phyloP scores from a whole-genome alignment of 1,284 basidiomycete genomes.

The Ceratorhiza oryzae-sativae region DNA sequence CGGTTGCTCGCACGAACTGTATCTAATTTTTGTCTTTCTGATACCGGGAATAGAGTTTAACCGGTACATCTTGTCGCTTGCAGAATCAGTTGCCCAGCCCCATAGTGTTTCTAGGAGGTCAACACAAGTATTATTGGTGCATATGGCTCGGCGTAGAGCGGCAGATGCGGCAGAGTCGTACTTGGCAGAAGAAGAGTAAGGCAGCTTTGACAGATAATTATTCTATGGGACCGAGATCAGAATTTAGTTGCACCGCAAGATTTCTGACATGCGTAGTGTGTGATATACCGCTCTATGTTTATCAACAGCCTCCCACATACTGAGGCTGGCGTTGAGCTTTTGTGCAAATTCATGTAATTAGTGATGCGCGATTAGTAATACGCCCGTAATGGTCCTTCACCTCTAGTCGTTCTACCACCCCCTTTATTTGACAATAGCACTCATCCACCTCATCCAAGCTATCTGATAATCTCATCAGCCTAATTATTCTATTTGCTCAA shows the following conservation, averaged over 20 bases:
- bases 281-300: neutral
- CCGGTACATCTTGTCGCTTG: neutral
- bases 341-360: too few species aligned
- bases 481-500: too few species aligned
- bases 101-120: neutral
- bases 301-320: neutral
- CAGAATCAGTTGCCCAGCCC: neutral
- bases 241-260: neutral
- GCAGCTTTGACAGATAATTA: neutral
- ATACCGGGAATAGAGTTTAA: neutral
- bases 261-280: neutral
- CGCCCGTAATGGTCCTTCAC: neutral
- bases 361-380: too few species aligned
- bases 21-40: neutral
- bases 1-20: neutral
- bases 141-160: neutral
- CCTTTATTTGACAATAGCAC: slow-evolving; percentile 1
- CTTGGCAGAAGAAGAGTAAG: neutral
- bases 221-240: neutral
- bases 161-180: neutral
- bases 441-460: neutral
- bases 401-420: neutral
- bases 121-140: neutral
- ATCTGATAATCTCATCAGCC: neutral
- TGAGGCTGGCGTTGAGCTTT: neutral